Evolutionary conservation across 345 rosid species (phyloP), one percentile per base, ranked within the genome.

Genomic region (Populus simonii): DNA sequence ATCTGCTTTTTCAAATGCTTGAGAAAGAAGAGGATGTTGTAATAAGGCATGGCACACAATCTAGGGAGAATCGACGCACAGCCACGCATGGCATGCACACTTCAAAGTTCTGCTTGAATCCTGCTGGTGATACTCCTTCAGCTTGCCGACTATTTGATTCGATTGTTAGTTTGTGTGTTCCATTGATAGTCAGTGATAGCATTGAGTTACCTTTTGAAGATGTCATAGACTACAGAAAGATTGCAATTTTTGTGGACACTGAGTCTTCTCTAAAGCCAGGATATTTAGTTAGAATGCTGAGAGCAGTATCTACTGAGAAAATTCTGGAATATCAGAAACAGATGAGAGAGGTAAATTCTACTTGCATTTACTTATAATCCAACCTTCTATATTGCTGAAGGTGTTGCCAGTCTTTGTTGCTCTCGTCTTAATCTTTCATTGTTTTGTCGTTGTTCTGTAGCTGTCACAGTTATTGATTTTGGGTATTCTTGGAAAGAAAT

Each of bases 121-220:
- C 99, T 82, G 99, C 99, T 17, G 98, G 99, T 43, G 99, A 96
- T 79, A 96, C 99, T 36, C 99, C 99, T 27, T 96, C 99, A 8
- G 98, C 98, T 31, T 94, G 99, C 84, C 88, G 99, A 63, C 94
- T 96, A 31, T 96, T 96, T 85, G 99, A 96, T 90, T 80, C 99
- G 66, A 96, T 96, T 27, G 97, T 96, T 79, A 96, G 99, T 86
- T 84, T 96, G 90, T 96, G 99, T 77, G 86, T 96, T 69, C 99
- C 99, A 0, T 94, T 96, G 71, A 90, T 96, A 49, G 82, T 94
- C 55, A 96, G 99, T 84, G 94, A 94, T 77, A 85, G 85, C 55
- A 96, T 96, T 12, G 98, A 96, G 89, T 83, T 96, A 82, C 99
- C 99, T 33, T 96, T 96, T 70, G 99, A 96, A 86, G 97, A 94